Percentiles rank a stretch among this genome's conserved stretches.
Evolutionary conservation across 106 monocot species (phyloP).

Genomic region (Acanthochlamys bracteata): DNA sequence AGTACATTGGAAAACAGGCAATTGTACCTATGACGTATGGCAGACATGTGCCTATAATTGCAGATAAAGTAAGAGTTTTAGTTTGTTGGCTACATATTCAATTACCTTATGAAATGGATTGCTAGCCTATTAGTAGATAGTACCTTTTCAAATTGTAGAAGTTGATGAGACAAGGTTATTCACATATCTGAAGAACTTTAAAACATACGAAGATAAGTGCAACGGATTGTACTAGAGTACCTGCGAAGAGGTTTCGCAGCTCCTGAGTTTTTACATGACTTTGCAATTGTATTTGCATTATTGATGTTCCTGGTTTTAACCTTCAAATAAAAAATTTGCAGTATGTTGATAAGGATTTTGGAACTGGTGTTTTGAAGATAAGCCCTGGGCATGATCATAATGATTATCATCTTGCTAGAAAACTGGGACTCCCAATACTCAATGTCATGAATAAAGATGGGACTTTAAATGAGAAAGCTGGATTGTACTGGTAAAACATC

Average conservation of each 20-base stretch:
- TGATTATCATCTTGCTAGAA: constrained; percentile 95
- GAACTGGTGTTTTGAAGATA: constrained; percentile 96
- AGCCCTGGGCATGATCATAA: constrained; percentile 99
- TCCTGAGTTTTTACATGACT: too few species aligned
- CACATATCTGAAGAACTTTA: too few species aligned
- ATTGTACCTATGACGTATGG: constrained; percentile 98
- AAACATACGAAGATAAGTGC: too few species aligned
- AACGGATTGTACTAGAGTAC: too few species aligned
- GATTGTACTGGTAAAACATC: constrained; percentile 55
- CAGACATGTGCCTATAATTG: constrained; percentile 85
- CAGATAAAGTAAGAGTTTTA: constrained; percentile 55
- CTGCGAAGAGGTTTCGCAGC: too few species aligned
- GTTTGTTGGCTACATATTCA: too few species aligned
- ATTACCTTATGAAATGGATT: too few species aligned
- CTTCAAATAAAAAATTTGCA: constrained; percentile 35
- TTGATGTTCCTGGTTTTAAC: too few species aligned
- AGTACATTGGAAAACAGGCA: constrained; percentile 74
- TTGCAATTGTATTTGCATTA: too few species aligned
- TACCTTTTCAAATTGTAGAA: too few species aligned
- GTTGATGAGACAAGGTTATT: too few species aligned
- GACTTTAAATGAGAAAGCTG: constrained; percentile 91
- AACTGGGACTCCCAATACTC: constrained; percentile 95
- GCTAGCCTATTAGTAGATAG: too few species aligned
- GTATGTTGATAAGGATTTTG: constrained; percentile 97
- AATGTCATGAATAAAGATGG: constrained; percentile 99